These are phyloP conservation scores for Cerrena zonata DNA, from an alignment of 1,284 basidiomycete species.

Conservation along the genomic window DNA sequence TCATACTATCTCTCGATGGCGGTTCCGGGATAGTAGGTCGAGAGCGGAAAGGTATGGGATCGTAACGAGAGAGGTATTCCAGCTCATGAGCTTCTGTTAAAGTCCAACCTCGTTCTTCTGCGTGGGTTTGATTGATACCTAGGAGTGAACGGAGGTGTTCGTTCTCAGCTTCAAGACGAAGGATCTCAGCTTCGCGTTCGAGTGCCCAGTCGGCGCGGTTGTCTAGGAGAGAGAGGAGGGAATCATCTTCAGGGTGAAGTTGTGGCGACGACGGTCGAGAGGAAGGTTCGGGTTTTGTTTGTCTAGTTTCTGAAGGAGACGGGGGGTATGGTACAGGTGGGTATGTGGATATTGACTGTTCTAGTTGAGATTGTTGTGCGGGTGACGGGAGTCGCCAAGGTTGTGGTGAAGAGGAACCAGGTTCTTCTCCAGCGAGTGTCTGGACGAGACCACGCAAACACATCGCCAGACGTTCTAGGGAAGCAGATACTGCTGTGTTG, in stretches of 20 bases:
- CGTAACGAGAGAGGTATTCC: conserved; percentile 12
- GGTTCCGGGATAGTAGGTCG: conserved; percentile 8
- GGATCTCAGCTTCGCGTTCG: conserved; percentile 79
- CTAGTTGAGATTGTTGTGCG: conserved; percentile 11
- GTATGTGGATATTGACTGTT: conserved; percentile 5
- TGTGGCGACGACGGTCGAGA: not conserved
- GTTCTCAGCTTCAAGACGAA: conserved; percentile 77
- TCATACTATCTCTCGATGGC: conserved; percentile 1
- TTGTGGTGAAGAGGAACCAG: conserved; percentile 16
- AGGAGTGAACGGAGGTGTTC: conserved; percentile 66
- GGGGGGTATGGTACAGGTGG: conserved; percentile 15
- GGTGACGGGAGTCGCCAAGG: conserved; percentile 25
- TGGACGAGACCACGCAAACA: conserved; percentile 70
- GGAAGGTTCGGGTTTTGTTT: not conserved
- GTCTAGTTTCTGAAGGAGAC: conserved; percentile 2
- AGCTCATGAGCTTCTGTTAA: conserved; percentile 29
- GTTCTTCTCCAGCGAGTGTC: conserved; percentile 52
- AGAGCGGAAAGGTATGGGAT: conserved; percentile 5
- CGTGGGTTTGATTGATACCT: conserved; percentile 57
- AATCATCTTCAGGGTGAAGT: conserved; percentile 8
- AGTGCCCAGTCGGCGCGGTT: conserved; percentile 71
- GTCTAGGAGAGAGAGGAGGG: conserved; percentile 19
- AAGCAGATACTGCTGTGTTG: conserved; percentile 46
- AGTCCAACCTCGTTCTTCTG: conserved; percentile 42
- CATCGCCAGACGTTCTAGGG: conserved; percentile 67